Conservation (phyloP, 257 asterid species). For the Avicennia marina region DNA sequence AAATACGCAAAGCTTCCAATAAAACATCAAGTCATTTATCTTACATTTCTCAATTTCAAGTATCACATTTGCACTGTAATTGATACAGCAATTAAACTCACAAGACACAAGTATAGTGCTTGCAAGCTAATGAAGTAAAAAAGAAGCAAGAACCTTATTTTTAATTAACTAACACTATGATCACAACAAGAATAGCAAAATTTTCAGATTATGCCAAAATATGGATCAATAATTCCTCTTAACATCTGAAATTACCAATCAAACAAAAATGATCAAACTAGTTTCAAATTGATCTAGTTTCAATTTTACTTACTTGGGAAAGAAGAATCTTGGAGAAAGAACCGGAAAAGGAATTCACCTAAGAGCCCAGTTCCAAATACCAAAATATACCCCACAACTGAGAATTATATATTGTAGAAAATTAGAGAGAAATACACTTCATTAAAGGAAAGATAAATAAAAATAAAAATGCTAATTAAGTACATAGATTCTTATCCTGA, state of each 20-base stretch:
- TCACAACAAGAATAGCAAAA: too few species aligned
- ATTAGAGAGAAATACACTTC: constrained; percentile 8
- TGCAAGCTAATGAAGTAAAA: too few species aligned
- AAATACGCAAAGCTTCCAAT: too few species aligned
- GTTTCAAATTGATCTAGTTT: background rate
- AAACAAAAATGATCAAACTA: background rate
- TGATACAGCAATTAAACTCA: too few species aligned
- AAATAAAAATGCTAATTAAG: background rate
- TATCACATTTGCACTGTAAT: too few species aligned
- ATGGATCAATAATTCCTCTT: too few species aligned
- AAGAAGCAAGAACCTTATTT: too few species aligned
- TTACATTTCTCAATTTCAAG: too few species aligned
- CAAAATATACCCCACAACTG: constrained; percentile 87
- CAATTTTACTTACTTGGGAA: constrained; percentile 77
- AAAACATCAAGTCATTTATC: too few species aligned
- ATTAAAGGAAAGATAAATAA: background rate
- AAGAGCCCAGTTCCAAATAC: constrained; percentile 88
- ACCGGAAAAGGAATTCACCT: constrained; percentile 85
- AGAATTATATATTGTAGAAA: constrained; percentile 22
- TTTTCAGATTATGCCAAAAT: too few species aligned
- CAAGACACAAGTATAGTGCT: too few species aligned
- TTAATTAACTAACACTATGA: too few species aligned
- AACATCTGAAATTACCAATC: background rate
- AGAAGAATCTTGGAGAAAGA: constrained; percentile 78
- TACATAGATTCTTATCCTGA: constrained; percentile 4